Base-by-base conservation (phyloP, 345 rosid genomes). In the Noccaea caerulescens region DNA sequence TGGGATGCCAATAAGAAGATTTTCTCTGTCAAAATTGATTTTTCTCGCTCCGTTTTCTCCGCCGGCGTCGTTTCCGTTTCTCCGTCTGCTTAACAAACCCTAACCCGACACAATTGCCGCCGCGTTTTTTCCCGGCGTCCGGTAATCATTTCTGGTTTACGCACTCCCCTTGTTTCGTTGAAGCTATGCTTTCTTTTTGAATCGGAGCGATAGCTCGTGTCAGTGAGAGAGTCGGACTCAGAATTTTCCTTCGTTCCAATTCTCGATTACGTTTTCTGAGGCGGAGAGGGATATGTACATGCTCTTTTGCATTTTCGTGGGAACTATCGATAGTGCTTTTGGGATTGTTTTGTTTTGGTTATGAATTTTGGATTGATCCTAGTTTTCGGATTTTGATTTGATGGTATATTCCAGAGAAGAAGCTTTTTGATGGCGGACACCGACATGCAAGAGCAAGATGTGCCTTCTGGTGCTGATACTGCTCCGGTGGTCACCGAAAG, bases 381-480 rank as follows among this genome's bases (percentile, higher is more conserved):
- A 6, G 16, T 65, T 38, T 51, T 2, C 6, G 6, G 45, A 10
- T 33, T 58, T 33, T 55, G 16, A 8, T 32, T 14, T 59, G 53
- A 42, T 7, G 6, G 8, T 58, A 3, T 47, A 10, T 25, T 3
- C 0, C 37, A 47, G 46, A 50, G 43, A 14, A 51, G 53, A 14
- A 27, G 51, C 1, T 9, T 18, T 18, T 42, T 68, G 33, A 89
- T 87, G 96, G 87, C 70, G 72, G 85, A 82, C 51, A 67, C 82
- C 0, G 89, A 85, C 74, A 84, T 82, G 87, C 66, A 68, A 37
- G 87, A 75, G 37, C 82, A 71, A 46, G 87, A 79, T 18, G 58
- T 81, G 66, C 63, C 71, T 9, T 34, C 23, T 53, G 69, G 36
- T 74, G 37, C 16, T 58, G 67, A 66, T 32, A 63, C 45, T 38